phyloP scores from a whole-genome alignment of 176 grass and related monocot species.

The Ampelocalamus luodianensis region DNA sequence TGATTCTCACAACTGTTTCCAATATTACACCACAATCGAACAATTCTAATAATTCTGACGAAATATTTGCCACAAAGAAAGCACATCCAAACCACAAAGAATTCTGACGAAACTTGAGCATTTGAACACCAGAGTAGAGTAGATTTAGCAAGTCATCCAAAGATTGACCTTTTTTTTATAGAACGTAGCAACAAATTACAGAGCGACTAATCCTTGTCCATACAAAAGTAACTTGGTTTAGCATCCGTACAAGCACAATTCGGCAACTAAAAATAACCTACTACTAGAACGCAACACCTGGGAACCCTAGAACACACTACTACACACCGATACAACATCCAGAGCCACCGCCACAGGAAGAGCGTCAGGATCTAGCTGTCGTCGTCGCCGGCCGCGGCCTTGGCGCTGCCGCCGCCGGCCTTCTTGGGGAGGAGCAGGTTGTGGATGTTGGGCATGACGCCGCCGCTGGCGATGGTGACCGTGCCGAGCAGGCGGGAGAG shows the following conservation, averaged over 20 bases:
- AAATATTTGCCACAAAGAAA: neutral
- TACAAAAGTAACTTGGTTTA: neutral
- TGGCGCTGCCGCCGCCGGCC: conserved; percentile 52
- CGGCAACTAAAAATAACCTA: neutral
- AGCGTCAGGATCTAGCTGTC: conserved; percentile 45
- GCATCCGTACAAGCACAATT: conserved; percentile 19
- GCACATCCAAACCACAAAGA: neutral
- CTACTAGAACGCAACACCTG: conserved; percentile 40
- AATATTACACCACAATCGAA: neutral
- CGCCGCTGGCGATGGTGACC: conserved; percentile 92
- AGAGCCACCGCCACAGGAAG: neutral
- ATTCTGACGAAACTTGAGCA: neutral
- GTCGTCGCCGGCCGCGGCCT: conserved; percentile 74
- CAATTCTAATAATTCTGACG: neutral
- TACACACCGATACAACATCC: conserved; percentile 12
- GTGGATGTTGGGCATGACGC: conserved; percentile 99
- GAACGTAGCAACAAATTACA: conserved; percentile 41
- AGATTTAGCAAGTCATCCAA: neutral
- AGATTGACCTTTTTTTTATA: conserved; percentile 25
- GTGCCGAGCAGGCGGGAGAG: conserved; percentile 86
- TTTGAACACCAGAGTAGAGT: neutral
- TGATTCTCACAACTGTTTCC: neutral
- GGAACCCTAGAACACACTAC: conserved; percentile 19
- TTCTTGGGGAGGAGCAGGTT: conserved; percentile 98
- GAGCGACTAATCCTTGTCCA: conserved; percentile 16